Evolutionary conservation across 1,284 basidiomycete genomes (phyloP).

Genomic region (Papiliotrema laurentii): DNA sequence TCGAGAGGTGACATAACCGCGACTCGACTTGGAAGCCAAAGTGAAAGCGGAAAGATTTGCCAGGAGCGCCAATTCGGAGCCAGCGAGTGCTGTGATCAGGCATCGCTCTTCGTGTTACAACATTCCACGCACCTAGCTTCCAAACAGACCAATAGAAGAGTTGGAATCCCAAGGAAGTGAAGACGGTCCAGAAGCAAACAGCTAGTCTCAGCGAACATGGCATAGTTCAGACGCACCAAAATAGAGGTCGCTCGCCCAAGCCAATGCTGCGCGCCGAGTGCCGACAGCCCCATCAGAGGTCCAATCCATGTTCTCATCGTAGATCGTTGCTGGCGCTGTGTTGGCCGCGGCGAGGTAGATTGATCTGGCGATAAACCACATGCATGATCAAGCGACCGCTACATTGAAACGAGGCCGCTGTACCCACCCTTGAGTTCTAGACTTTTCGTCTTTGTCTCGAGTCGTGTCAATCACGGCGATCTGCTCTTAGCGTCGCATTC

Average conservation of each 20-base stretch:
- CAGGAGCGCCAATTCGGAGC: conserved; percentile 67
- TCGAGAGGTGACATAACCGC: conserved; percentile 52
- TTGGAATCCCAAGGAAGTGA: conserved; percentile 74
- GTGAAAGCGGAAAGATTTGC: conserved; percentile 62
- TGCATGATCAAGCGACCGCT: background rate
- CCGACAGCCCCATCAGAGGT: background rate
- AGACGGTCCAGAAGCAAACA: conserved; percentile 80
- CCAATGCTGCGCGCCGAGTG: conserved; percentile 9
- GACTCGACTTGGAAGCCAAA: conserved; percentile 53
- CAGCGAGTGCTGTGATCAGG: conserved; percentile 49
- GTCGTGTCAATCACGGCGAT: conserved; percentile 22
- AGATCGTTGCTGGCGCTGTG: background rate
- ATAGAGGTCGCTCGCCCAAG: conserved; percentile 41
- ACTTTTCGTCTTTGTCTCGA: background rate
- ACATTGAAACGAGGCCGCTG: background rate
- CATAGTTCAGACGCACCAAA: conserved; percentile 25
- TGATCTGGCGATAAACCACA: no score
- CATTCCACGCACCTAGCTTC: conserved; percentile 59
- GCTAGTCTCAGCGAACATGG: conserved; percentile 52
- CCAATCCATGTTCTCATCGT: conserved; percentile 11
- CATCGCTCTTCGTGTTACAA: no score
- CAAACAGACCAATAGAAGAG: conserved; percentile 91
- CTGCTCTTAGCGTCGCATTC: conserved; percentile 10
- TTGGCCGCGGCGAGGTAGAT: background rate
- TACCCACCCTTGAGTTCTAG: conserved; percentile 5